Evolutionary conservation across 169 alveolate species (phyloP).

Genomic region (Cryptosporidium viatorum): DNA sequence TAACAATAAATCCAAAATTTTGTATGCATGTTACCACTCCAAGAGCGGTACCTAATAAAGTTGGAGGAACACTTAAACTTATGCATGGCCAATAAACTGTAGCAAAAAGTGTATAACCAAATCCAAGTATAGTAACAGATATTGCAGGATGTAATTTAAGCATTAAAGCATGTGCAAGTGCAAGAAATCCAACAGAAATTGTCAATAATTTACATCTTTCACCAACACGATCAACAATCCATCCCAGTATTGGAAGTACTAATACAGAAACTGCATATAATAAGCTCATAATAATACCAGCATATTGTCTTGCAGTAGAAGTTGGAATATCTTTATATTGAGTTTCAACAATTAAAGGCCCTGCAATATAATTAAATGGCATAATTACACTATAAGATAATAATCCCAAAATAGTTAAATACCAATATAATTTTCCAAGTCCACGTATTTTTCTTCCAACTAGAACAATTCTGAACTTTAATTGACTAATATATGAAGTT

Average conservation of each 20-base stretch:
- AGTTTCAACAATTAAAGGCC: conserved; percentile 71
- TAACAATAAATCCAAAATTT: conserved; percentile 63
- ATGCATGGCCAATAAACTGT: conserved; percentile 75
- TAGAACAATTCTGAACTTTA: conserved; percentile 35
- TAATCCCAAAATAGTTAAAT: conserved; percentile 46
- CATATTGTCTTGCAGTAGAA: conserved; percentile 73
- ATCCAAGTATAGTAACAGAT: conserved; percentile 66
- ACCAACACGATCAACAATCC: conserved; percentile 75
- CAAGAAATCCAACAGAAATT: conserved; percentile 61
- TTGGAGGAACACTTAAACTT: conserved; percentile 70
- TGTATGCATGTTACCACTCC: conserved; percentile 73
- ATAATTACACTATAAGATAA: conserved; percentile 67
- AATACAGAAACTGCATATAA: conserved; percentile 72
- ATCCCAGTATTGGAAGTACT: conserved; percentile 66
- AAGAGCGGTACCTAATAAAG: conserved; percentile 64
- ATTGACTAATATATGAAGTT: conserved; percentile 7
- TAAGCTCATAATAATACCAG: conserved; percentile 68
- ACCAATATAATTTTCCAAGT: conserved; percentile 64
- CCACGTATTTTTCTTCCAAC: conserved; percentile 58
- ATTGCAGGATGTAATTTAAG: conserved; percentile 71
- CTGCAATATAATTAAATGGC: conserved; percentile 75
- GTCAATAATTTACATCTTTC: conserved; percentile 66
- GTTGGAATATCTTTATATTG: conserved; percentile 65
- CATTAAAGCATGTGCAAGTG: conserved; percentile 66
- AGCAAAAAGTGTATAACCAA: conserved; percentile 72